phyloP scores from a whole-genome alignment of 805 yeast species.

The Teunomyces tritomae region DNA sequence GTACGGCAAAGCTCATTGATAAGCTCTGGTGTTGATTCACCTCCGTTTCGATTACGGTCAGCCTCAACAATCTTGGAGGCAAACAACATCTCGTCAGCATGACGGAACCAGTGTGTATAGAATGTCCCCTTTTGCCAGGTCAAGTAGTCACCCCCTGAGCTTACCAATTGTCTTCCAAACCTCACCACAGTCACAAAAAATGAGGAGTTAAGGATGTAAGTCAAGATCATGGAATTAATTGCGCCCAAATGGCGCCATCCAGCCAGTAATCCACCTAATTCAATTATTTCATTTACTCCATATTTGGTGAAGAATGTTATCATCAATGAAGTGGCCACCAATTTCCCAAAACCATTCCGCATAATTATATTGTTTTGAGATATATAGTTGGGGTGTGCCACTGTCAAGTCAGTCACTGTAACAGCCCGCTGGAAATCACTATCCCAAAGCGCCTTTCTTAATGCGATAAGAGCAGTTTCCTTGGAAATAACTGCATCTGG shows the following conservation, averaged over 20 bases:
- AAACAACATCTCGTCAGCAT: slow-evolving; percentile 68
- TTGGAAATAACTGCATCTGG: slow-evolving; percentile 27
- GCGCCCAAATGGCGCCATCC: slow-evolving; percentile 39
- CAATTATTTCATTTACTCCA: slow-evolving; percentile 40
- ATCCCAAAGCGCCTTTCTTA: slow-evolving; percentile 55
- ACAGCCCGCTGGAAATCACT: slow-evolving; percentile 59
- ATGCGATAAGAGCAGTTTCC: slow-evolving; percentile 56
- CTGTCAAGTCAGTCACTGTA: slow-evolving; percentile 56
- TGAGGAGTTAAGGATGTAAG: slow-evolving; percentile 39
- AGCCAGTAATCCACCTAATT: slow-evolving; percentile 36
- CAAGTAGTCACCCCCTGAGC: slow-evolving; percentile 50
- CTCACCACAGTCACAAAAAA: slow-evolving; percentile 41
- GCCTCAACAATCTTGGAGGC: slow-evolving; percentile 62
- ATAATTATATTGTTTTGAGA: slow-evolving; percentile 27
- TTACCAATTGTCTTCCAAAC: slow-evolving; percentile 37
- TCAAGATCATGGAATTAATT: slow-evolving; percentile 46
- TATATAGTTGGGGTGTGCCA: slow-evolving; percentile 54
- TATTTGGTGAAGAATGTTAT: slow-evolving; percentile 38
- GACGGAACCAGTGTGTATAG: slow-evolving; percentile 60
- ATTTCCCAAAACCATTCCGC: slow-evolving; percentile 27
- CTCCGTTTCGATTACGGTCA: slow-evolving; percentile 54
- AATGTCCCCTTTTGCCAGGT: slow-evolving; percentile 66
- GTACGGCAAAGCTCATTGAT: slow-evolving; percentile 38
- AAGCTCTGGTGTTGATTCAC: slow-evolving; percentile 30
- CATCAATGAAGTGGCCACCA: slow-evolving; percentile 30